A percentile compares a stretch with the other conserved stretches of the same genome.
Conservation (phyloP, 345 rosid species). For the Angophora floribunda region DNA sequence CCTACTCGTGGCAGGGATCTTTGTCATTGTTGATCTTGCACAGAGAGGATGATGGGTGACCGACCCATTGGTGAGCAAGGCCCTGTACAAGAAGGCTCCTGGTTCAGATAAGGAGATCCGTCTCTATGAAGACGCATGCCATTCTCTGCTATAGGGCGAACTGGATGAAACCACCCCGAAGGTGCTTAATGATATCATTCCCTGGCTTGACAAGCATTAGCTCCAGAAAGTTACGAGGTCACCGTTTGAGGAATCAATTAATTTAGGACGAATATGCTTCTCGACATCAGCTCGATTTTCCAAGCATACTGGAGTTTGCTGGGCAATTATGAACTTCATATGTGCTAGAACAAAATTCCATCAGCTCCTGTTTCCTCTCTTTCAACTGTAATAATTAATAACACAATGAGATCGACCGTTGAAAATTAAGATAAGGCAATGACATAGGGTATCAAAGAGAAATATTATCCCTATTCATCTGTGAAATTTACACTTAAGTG, state of each 20-base stretch:
- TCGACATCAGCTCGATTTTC: no score
- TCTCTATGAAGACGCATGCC: constrained; percentile 52
- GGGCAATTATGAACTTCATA: no score
- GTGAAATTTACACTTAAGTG: neutral
- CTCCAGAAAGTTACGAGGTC: neutral
- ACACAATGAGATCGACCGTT: no score
- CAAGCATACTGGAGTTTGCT: no score
- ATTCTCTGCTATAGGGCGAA: constrained; percentile 74
- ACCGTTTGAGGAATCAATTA: neutral
- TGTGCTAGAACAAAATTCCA: no score
- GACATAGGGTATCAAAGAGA: neutral
- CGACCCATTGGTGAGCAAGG: constrained; percentile 79
- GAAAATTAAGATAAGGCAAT: neutral
- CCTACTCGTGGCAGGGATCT: constrained; percentile 31
- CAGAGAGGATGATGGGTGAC: constrained; percentile 48
- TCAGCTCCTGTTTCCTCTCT: no score
- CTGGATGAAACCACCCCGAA: constrained; percentile 58
- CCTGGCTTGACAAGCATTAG: constrained; percentile 67
- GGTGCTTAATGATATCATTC: constrained; percentile 55
- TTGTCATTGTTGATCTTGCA: constrained; percentile 69
- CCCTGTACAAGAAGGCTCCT: constrained; percentile 56
- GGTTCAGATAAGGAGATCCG: constrained; percentile 60
- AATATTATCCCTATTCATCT: neutral
- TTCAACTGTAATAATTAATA: no score
- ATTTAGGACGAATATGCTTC: neutral